phyloP scores from a whole-genome alignment of 345 rosid genomes.

The Erysimum cheiranthoides region DNA sequence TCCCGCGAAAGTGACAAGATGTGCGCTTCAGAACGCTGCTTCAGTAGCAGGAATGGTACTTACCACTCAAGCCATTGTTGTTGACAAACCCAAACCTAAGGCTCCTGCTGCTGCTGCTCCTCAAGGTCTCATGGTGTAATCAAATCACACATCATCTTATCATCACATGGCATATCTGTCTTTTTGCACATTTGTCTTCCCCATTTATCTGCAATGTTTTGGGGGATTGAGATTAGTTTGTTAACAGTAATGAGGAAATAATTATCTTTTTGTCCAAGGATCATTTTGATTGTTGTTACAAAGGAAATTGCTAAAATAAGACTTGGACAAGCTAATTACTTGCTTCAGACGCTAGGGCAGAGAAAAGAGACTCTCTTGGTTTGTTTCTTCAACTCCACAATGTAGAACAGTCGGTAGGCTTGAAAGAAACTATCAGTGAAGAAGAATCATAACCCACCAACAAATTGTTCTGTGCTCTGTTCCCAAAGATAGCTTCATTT shows the following conservation, averaged over 20 bases:
- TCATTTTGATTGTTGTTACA: slow-evolving; percentile 19
- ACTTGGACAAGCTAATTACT: not conserved
- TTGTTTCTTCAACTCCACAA: slow-evolving; percentile 20
- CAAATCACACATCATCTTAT: not conserved
- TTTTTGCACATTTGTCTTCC: slow-evolving; percentile 31
- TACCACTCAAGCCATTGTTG: slow-evolving; percentile 98
- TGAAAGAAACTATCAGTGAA: slow-evolving; percentile 30
- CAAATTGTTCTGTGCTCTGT: slow-evolving; percentile 30
- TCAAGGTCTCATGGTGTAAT: slow-evolving; percentile 66
- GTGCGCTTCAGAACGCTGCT: slow-evolving; percentile 92
- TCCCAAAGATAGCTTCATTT: slow-evolving; percentile 12
- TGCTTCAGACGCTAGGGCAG: not conserved
- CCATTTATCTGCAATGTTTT: slow-evolving; percentile 34
- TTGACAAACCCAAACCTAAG: slow-evolving; percentile 82
- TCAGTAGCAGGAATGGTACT: slow-evolving; percentile 98
- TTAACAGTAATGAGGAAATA: slow-evolving; percentile 35
- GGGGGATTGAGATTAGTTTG: slow-evolving; percentile 37
- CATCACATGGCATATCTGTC: slow-evolving; percentile 15
- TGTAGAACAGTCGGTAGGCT: slow-evolving; percentile 21
- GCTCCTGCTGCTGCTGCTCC: slow-evolving; percentile 60
- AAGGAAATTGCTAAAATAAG: not conserved
- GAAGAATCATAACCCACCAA: slow-evolving; percentile 35
- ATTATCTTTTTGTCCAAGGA: slow-evolving; percentile 19
- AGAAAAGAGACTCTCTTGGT: not conserved
- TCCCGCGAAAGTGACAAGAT: slow-evolving; percentile 93